Conservation (phyloP, 2,329 filamentous ascomycete species). For the Sporothrix brunneoviolacea region DNA sequence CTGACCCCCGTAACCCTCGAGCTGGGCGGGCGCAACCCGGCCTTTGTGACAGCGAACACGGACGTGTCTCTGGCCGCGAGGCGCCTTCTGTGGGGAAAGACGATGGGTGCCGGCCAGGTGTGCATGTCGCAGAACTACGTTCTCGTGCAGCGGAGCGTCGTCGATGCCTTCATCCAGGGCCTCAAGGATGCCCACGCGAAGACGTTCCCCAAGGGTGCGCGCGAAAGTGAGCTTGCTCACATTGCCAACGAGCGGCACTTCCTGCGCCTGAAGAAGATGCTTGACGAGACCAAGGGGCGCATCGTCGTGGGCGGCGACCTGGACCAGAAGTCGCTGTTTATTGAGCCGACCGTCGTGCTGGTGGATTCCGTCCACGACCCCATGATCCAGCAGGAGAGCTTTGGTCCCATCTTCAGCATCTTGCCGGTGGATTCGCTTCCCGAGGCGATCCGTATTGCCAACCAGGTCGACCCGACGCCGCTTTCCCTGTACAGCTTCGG, state of each 20-base stretch:
- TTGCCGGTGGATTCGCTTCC: constrained; percentile 73
- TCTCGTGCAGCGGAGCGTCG: constrained; percentile 68
- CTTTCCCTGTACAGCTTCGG: constrained; percentile 83
- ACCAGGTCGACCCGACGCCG: constrained; percentile 74
- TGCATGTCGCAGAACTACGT: constrained; percentile 93
- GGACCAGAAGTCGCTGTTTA: constrained; percentile 73
- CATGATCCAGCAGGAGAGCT: constrained; percentile 77
- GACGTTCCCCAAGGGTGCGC: constrained; percentile 79
- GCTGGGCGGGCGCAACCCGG: constrained; percentile 86
- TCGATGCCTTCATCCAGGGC: constrained; percentile 65
- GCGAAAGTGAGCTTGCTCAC: constrained; percentile 71
- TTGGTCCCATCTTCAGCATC: constrained; percentile 86
- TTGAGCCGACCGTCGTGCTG: constrained; percentile 88
- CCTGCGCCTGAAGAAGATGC: constrained; percentile 77
- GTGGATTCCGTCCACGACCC: constrained; percentile 69
- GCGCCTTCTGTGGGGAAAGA: constrained; percentile 83
- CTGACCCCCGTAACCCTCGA: constrained; percentile 85
- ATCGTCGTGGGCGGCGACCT: constrained; percentile 81
- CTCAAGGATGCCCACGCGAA: constrained; percentile 64
- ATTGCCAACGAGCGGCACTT: constrained; percentile 80
- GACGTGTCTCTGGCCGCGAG: constrained; percentile 75
- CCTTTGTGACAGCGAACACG: constrained; percentile 79
- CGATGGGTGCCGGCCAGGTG: constrained; percentile 78
- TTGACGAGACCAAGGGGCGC: constrained; percentile 76
- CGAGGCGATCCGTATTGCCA: constrained; percentile 75